Conservation (phyloP, 768 basidiomycete genomes). For the Gelatoporia subvermispora region DNA sequence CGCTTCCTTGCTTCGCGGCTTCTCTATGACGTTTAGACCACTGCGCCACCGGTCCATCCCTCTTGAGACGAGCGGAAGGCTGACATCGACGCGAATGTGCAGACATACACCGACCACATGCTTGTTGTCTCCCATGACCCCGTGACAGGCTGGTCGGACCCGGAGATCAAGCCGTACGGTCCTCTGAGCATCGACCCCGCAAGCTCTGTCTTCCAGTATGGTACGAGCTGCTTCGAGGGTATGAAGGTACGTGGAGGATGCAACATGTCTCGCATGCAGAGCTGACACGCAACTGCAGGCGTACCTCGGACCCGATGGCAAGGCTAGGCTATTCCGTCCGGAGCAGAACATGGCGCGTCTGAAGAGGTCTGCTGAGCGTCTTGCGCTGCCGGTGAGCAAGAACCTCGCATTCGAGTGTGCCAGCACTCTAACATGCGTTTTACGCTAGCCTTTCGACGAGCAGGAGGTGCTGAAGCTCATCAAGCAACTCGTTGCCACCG, state of each 20-base stretch:
- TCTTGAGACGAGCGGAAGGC: not conserved
- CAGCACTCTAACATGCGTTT: not conserved
- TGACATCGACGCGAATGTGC: not conserved
- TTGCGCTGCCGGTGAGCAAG: slow-evolving; percentile 62
- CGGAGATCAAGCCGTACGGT: slow-evolving; percentile 69
- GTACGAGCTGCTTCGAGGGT: slow-evolving; percentile 56
- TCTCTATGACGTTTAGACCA: not conserved
- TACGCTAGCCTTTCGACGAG: slow-evolving; percentile 37
- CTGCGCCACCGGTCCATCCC: not conserved
- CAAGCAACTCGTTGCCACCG: slow-evolving; percentile 64
- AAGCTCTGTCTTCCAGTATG: slow-evolving; percentile 56
- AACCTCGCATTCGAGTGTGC: slow-evolving; percentile 5
- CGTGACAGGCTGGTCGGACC: slow-evolving; percentile 59
- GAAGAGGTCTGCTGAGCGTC: slow-evolving; percentile 58
- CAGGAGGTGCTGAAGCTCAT: slow-evolving; percentile 45
- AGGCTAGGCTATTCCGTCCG: slow-evolving; percentile 76
- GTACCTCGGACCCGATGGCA: slow-evolving; percentile 66
- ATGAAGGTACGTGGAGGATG: slow-evolving; percentile 50
- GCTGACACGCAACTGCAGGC: slow-evolving; percentile 37
- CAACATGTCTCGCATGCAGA: not conserved
- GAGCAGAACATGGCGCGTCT: slow-evolving; percentile 83
- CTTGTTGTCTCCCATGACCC: slow-evolving; percentile 61
- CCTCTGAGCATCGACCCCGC: slow-evolving; percentile 56
- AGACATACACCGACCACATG: slow-evolving; percentile 80
- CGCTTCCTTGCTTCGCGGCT: not conserved